Evolutionary conservation across 805 yeast species (phyloP), one percentile per base, ranked within the genome.

Genomic region (Ogataea polymorpha): DNA sequence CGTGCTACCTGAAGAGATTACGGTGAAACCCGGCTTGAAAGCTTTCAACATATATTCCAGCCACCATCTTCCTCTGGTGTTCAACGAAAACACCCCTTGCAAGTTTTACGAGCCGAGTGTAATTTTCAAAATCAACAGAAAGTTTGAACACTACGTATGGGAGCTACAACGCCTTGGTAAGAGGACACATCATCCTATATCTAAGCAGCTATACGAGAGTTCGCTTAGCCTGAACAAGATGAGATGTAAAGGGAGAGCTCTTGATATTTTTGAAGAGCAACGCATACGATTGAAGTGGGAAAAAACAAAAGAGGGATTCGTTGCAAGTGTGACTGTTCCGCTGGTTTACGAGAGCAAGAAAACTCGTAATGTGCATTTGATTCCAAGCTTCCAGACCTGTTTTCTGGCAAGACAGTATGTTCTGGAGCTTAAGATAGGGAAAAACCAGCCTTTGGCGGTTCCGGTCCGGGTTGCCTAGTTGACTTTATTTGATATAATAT

Each of bases 301-400:
- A 12, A 23, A 13, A 8, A 24, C 32, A 11, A 30, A 28, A 8
- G 39, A 36, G 12, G 35, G 12, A 8, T 39, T 36, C 23, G 35
- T 16, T 24, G 42, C 46, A 6, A 14, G 12, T 7, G 23, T 42
- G 8, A 23, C 17, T 8, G 23, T 51, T 17, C 51, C 55, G 5
- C 7, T 51, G 17, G 16, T 15, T 6, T 12, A 35, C 13, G 27
- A 30, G 8, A 35, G 35, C 11, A 37, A 43, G 12, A 23, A 24
- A 4, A 67, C 70, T 33, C 66, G 73, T 27, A 62, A 62, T 35
- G 69, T 74, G 35, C 77, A 80, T 1, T 56, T 82, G 40, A 56
- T 78, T 13, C 88, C 88, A 1, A 71, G 71, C 40, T 82, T 81
- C 57, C 86, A 81, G 50, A 73, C 71, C 36, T 82, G 88, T 58